A percentile compares a stretch with the other conserved stretches of the same genome.
These are phyloP conservation scores for Pythium diclinum DNA, from an alignment of 352 stramenopile species.

Conservation along the genomic window DNA sequence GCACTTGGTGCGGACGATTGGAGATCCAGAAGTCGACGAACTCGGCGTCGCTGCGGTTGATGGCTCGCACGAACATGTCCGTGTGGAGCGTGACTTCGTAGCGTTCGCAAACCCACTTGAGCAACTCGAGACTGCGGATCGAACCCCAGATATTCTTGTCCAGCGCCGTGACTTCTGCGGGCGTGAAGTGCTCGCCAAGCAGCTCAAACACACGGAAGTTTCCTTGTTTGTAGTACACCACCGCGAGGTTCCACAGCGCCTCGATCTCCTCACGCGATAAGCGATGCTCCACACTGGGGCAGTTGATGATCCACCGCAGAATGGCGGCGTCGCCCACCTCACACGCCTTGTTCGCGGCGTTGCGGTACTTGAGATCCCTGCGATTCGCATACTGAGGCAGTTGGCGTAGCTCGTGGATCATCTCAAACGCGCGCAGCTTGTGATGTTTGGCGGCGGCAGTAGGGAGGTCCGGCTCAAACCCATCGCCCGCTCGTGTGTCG, in stretches of 20 bases:
- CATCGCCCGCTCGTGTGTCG: neutral
- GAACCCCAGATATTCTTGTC: neutral
- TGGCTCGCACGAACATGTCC: neutral
- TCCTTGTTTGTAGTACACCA: neutral
- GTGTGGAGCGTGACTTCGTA: neutral
- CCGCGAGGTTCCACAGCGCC: neutral
- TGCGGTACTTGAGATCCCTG: neutral
- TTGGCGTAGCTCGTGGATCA: neutral
- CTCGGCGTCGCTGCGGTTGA: neutral
- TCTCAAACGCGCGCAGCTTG: slow-evolving; percentile 1
- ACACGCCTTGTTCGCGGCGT: neutral
- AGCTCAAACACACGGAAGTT: neutral
- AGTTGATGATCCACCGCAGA: neutral
- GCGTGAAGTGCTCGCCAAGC: neutral
- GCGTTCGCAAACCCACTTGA: neutral
- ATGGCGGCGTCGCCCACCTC: neutral
- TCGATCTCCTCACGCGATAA: neutral
- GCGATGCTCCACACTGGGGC: neutral
- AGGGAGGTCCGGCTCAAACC: neutral
- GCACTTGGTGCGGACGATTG: neutral
- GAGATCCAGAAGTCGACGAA: slow-evolving; percentile 3
- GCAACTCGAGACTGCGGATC: neutral
- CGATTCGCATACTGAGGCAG: neutral
- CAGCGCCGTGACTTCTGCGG: neutral
- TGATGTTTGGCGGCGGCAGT: neutral